Base-by-base conservation (phyloP, 768 basidiomycete genomes). In the Suillus brevipes region DNA sequence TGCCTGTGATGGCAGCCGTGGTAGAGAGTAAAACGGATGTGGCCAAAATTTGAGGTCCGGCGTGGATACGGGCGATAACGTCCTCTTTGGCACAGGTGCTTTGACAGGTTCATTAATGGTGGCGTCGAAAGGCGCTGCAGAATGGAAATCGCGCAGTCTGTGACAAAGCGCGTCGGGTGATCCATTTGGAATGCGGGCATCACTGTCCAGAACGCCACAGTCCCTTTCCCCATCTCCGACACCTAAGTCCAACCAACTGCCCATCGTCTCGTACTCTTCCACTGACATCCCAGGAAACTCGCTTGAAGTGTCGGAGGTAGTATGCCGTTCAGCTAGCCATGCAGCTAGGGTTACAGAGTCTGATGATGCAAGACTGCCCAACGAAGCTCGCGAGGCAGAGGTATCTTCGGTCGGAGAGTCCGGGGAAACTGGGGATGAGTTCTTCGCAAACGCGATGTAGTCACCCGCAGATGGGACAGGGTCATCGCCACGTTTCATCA, bases 241-340 rank as follows among this genome's bases (percentile, higher is more conserved):
- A 53, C 65, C 62, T 23, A 71, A 65, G 66, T 77, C 75, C 34
- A 78, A 74, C 84, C 84, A 85, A 65, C 84, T 85, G 3, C 84
- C 84, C 61, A 67, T 71, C 42, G 75, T 73, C 65, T 85, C 84
- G 64, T 85, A 84, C 47, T 84, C 80, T 58, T 79, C 82, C 45
- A 84, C 67, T n/a, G 78, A 75, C 73, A 84, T 79, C 36, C 70
- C 70, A 8, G 67, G 70, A 38, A 68, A 62, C 13, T 75, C 71
- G 31, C 72, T 67, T 28, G 68, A 74, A 62, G 67, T 65, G 37
- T 76, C 73, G 55, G 74, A 74, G 55, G 72, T 65, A 12, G 69
- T 69, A 38, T 76, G 77, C 67, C 81, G 80, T 40, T 78, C 74
- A 23, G 77, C 77, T 37, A 85, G 79, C 80, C 83, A 79, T 16